Evolutionary conservation across 1,284 basidiomycete genomes (phyloP).

Genomic region (Cerioporus squamosus): DNA sequence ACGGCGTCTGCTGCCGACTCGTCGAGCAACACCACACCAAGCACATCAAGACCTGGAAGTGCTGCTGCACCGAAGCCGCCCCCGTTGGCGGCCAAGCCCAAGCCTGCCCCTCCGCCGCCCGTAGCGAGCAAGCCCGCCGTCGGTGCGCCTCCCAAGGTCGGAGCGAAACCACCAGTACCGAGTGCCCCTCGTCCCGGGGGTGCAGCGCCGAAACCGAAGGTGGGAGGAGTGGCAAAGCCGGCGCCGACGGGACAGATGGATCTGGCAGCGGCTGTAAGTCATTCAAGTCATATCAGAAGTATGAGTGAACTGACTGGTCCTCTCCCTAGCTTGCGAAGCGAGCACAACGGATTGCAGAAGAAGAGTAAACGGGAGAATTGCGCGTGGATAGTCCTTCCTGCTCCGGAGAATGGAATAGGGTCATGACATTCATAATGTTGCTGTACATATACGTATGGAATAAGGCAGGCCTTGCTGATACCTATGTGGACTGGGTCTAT

Average conservation of each 20-base stretch:
- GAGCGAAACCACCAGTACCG: slow-evolving; percentile 63
- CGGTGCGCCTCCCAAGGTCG: slow-evolving; percentile 41
- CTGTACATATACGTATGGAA: slow-evolving; percentile 23
- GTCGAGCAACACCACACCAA: slow-evolving; percentile 51
- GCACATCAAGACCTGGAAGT: slow-evolving; percentile 58
- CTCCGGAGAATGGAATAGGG: background rate
- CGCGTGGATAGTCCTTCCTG: no score
- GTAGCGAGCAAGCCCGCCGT: slow-evolving; percentile 37
- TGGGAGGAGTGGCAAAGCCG: slow-evolving; percentile 37
- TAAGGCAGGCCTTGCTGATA: slow-evolving; percentile 24
- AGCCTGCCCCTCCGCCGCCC: slow-evolving; percentile 40
- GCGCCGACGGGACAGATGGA: slow-evolving; percentile 71
- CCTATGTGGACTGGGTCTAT: slow-evolving; percentile 21
- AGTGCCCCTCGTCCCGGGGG: slow-evolving; percentile 52
- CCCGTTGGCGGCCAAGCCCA: slow-evolving; percentile 58
- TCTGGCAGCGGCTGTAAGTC: slow-evolving; percentile 77
- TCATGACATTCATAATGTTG: slow-evolving; percentile 14
- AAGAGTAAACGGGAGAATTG: slow-evolving; percentile 28
- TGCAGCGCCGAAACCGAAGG: slow-evolving; percentile 31
- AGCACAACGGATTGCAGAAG: slow-evolving; percentile 64
- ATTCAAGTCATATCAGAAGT: slow-evolving; percentile 4
- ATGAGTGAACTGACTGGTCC: slow-evolving; percentile 2
- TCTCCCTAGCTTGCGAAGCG: slow-evolving; percentile 66
- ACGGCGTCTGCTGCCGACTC: slow-evolving; percentile 37
- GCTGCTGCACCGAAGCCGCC: slow-evolving; percentile 55